Base-by-base conservation (phyloP, 345 rosid species). In the Citrus glauca region DNA sequence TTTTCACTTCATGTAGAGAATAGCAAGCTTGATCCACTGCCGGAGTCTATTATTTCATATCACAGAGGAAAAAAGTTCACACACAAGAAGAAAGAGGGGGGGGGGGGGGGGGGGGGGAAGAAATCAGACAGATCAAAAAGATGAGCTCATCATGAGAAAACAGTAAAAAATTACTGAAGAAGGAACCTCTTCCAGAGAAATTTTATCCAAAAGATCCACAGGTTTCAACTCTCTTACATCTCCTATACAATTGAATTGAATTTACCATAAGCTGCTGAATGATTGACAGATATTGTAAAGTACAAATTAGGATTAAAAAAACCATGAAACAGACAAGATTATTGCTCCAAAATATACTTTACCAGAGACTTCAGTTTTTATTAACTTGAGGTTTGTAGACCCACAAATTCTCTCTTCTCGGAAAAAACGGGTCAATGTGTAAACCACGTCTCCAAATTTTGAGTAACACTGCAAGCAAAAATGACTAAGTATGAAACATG, bases 391-490 rank as follows among this genome's bases (percentile, higher is more conserved):
- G 77, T 79, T 85, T 71, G 83, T 69, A 71, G 85, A 82, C 81
- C 61, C 32, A 80, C 50, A 69, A 55, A 38, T 50, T 82, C 79
- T 81, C 79, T 78, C 91, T 83, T 85, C 91, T 82, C 95, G 93
- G 83, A 94, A 96, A 86, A 96, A 96, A 66, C 88, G 95, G 74
- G 95, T 91, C 85, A 96, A 81, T 33, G 89, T 90, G 72, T 89
- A 92, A 81, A 94, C 90, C 70, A 84, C 90, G 82, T 96, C 97
- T 28, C 98, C 99, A 75, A 89, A 94, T 85, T 91, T 92, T 62
- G 89, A 61, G 78, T 91, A 86, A 81, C 92, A 90, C 99, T 94
- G 95, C 87, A 83, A 50, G 78, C 10, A 66, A 64, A 78, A 56
- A 81, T 59, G 70, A 81, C 62, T 80, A 80, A 76, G 78, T 37